Evolutionary conservation across 441 rosid species (phyloP), one percentile per base, ranked within the genome.

Genomic region (Bocquillonia castaneifolia): DNA sequence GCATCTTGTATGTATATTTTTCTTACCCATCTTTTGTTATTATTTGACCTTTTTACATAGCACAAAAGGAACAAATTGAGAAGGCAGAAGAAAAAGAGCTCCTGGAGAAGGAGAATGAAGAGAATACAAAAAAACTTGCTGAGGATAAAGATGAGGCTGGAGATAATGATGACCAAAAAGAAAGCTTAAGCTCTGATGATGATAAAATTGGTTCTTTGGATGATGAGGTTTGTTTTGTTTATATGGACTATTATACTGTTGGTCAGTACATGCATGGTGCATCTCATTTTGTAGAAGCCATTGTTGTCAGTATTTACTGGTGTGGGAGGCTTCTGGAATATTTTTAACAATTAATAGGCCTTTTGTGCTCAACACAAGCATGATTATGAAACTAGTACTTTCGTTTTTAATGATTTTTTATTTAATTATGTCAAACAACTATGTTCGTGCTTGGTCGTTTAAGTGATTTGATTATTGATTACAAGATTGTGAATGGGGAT

Each of bases 61-160:
- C 86, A 20, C 88, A 66, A 37, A 93, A 93, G 82, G 96, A 87
- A 77, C 87, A 81, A 69, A 85, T 93, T 72, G 99, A 93, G 74
- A 89, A 87, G 76, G 82, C 83, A 40, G 96, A 91, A 81, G 96
- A 93, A 78, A 84, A 79, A 76, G 93, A 82, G 61, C 90, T 88
- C 54, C 54, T 85, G 58, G 87, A 83, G 74, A 87, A 83, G 84
- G 97, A 91, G 75, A 84, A 87, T 64, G 93, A 90, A 77, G 92
- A 86, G 73, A 83, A 83, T 69, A 86, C 82, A 64, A 77, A 74
- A 72, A 83, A 81, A 79, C 86, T 86, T 71, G 89, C 87, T 28
- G 91, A 87, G 77, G 78, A 71, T 75, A 76, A 80, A 67, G 80
- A 76, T 39, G 66, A 73, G 51, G 67, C 62, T 40, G 75, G 79